Base-by-base conservation (phyloP, 495 filamentous ascomycete genomes). In the Letharia columbiana region DNA sequence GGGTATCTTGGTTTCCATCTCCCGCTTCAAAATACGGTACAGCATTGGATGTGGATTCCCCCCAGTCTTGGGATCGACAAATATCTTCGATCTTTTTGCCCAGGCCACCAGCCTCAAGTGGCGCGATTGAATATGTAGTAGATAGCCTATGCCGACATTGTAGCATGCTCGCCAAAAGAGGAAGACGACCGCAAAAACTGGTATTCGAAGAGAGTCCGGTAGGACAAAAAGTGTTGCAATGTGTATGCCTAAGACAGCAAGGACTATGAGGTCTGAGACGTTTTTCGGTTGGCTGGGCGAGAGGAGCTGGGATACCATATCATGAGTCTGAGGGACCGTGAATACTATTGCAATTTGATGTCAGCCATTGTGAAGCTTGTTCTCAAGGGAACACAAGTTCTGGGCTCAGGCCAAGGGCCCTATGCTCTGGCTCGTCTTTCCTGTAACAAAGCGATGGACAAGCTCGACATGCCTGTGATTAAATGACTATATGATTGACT, bases 251-350 rank as follows among this genome's bases (percentile, higher is more conserved):
- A 98, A 79, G 42, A 96, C 82, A n/a, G 83, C 82, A n/a, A 98
- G 80, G 66, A 98, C 91, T 33, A 89, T 69, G 44, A 86, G 72
- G 73, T 98, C 94, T 67, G 91, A 91, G 50, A 95, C 69, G 71
- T 98, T 98, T 79, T 98, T 98, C 7, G 94, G 92, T 75, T 96
- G 86, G 60, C 86, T 89, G n/a, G 94, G 94, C 64, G 93, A 95
- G 67, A 98, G 83, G 28, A 98, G 83, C 75, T 96, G 94, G 62
- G 94, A 95, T 71, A 98, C 94, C 93, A 98, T 98, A 77, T 98
- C 94, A 81, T 96, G 91, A 54, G 94, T 98, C 68, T 91, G 88
- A 57, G 94, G 95, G 31, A 98, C 94, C 44, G 91, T 89, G 76
- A 98, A 98, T 62, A 94, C 94, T 98, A 69, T 61, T 62, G 11